Percentiles rank a stretch among this genome's conserved stretches.
phyloP scores from a whole-genome alignment of 1,284 basidiomycete species.

The Veloboletus limbatus region DNA sequence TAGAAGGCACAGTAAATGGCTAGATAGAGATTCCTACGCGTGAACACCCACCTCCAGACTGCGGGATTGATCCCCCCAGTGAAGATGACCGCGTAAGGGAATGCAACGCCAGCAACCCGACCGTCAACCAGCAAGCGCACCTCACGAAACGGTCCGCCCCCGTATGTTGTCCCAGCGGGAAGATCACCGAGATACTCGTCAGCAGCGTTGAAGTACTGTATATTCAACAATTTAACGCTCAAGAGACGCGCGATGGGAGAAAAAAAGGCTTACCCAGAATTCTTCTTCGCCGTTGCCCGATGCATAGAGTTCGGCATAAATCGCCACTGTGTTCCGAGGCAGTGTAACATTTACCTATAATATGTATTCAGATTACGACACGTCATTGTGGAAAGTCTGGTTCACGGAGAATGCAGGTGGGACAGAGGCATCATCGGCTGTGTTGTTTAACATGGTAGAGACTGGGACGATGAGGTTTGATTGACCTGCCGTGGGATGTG shows the following conservation, averaged over 20 bases:
- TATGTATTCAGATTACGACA: not conserved
- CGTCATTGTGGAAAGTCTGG: not conserved
- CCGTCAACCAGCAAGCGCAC: constrained; percentile 77
- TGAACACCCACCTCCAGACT: constrained; percentile 57
- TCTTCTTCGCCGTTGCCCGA: constrained; percentile 75
- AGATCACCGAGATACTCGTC: constrained; percentile 57
- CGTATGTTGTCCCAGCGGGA: constrained; percentile 51
- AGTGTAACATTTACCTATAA: constrained; percentile 63
- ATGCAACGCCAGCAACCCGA: constrained; percentile 67
- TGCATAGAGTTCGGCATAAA: constrained; percentile 70
- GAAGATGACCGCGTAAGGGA: constrained; percentile 78
- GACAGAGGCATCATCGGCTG: constrained; percentile 67
- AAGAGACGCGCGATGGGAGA: constrained; percentile 4
- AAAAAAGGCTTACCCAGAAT: constrained; percentile 59
- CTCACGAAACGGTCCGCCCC: constrained; percentile 75
- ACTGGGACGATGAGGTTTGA: constrained; percentile 68
- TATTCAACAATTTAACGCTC: not conserved
- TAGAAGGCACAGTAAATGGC: constrained; percentile 23
- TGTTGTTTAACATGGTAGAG: constrained; percentile 57
- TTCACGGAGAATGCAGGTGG: constrained; percentile 69
- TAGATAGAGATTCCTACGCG: not conserved
- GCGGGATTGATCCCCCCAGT: constrained; percentile 77
- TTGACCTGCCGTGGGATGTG: constrained; percentile 55
- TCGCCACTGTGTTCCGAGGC: constrained; percentile 62
- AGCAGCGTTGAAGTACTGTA: constrained; percentile 70